Percentiles rank a stretch among this genome's conserved stretches.
These are phyloP conservation scores for Sonneratia caseolaris DNA, from an alignment of 345 rosid genomes.

Conservation along the genomic window DNA sequence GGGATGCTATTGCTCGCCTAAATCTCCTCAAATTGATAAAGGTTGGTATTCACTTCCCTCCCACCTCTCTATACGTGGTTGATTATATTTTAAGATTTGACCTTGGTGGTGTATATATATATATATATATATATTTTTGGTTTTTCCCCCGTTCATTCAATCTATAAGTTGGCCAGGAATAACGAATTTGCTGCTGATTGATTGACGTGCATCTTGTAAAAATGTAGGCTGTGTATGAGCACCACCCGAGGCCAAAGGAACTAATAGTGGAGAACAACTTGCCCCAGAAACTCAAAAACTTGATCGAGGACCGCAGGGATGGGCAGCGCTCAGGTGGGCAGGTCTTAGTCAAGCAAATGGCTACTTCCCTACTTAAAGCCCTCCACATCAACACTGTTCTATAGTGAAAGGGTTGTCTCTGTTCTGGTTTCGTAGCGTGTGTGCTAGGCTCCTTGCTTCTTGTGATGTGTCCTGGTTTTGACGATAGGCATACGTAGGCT, in stretches of 20 bases:
- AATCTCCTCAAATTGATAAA: too few relatives aligned
- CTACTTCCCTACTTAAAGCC: slow-evolving; percentile 90
- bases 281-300: slow-evolving; percentile 70
- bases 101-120: too few relatives aligned
- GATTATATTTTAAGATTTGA: too few relatives aligned
- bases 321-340: slow-evolving; percentile 97
- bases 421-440: too few relatives aligned
- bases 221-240: slow-evolving; percentile 90
- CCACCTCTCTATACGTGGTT: too few relatives aligned
- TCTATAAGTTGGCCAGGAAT: not conserved
- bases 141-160: too few relatives aligned
- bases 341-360: slow-evolving; percentile 95
- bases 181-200: not conserved
- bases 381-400: slow-evolving; percentile 84
- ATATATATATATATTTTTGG: too few relatives aligned
- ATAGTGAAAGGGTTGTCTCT: slow-evolving; percentile 20
- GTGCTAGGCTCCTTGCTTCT: too few relatives aligned
- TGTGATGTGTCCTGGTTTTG: too few relatives aligned
- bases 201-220: not conserved
- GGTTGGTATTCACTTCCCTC: too few relatives aligned
- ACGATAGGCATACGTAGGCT: too few relatives aligned
- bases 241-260: slow-evolving; percentile 94
- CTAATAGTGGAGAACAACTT: slow-evolving; percentile 92
- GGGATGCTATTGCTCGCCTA: too few relatives aligned
- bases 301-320: slow-evolving; percentile 93